These are phyloP conservation scores for Ramaria rubella DNA, from an alignment of 768 basidiomycete species.

Conservation along the genomic window DNA sequence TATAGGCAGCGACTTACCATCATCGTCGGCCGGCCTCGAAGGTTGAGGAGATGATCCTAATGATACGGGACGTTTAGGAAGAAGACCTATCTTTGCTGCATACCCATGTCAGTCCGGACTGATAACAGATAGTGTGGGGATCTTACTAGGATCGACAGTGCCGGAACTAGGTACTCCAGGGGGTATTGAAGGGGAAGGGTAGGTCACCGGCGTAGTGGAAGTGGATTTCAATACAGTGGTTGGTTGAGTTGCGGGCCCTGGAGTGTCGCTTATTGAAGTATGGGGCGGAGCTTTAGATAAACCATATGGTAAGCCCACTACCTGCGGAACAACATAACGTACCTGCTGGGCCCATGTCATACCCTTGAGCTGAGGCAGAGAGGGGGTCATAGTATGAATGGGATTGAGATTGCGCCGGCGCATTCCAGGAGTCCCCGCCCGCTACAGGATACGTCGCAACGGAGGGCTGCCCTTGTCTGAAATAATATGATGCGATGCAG, in stretches of 20 bases:
- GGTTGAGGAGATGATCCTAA: constrained; percentile 27
- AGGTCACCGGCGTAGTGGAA: not conserved
- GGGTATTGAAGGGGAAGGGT: not conserved
- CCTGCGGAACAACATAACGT: not conserved
- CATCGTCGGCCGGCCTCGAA: constrained; percentile 25
- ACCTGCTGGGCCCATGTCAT: not conserved
- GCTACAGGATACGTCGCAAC: not conserved
- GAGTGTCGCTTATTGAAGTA: not conserved
- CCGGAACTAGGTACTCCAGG: not conserved
- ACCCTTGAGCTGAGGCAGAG: not conserved
- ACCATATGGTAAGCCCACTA: not conserved
- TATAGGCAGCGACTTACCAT: constrained; percentile 18
- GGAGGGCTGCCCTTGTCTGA: not conserved
- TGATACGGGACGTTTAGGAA: constrained; percentile 71
- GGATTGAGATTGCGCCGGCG: constrained; percentile 1
- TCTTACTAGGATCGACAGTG: constrained; percentile 15
- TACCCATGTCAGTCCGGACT: not conserved
- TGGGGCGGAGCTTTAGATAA: not conserved
- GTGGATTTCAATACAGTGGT: not conserved
- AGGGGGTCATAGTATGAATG: not conserved
- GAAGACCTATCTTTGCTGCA: constrained; percentile 58
- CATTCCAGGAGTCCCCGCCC: constrained; percentile 1
- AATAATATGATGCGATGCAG: not conserved
- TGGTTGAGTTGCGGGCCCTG: not conserved
- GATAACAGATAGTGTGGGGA: not conserved